Percentiles rank a stretch among this genome's conserved stretches.
phyloP scores from a whole-genome alignment of 768 basidiomycete genomes.

The Xanthoconium purpureum region DNA sequence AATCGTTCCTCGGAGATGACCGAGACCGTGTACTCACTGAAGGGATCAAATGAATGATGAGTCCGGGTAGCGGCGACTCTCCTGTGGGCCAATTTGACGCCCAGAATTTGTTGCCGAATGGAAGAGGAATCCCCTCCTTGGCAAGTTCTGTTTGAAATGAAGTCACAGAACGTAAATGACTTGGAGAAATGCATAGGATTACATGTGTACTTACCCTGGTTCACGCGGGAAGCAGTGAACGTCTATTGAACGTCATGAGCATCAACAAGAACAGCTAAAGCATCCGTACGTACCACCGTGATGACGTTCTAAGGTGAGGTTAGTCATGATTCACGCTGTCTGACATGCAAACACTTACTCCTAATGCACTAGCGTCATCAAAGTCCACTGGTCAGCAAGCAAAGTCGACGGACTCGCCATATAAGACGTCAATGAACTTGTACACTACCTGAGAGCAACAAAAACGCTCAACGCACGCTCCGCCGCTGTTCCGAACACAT shows the following conservation, averaged over 20 bases:
- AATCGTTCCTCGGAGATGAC: no score
- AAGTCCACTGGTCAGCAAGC: neutral
- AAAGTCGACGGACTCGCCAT: neutral
- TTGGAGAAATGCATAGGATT: neutral
- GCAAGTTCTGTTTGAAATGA: slow-evolving; percentile 44
- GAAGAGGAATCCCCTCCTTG: slow-evolving; percentile 60
- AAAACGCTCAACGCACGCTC: slow-evolving; percentile 56
- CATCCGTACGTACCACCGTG: slow-evolving; percentile 24
- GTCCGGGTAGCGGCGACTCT: slow-evolving; percentile 52
- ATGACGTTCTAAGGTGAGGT: slow-evolving; percentile 29
- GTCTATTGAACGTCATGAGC: slow-evolving; percentile 34
- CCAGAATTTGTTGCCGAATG: slow-evolving; percentile 58
- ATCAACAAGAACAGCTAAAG: neutral
- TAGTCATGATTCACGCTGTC: neutral
- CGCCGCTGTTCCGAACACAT: slow-evolving; percentile 53
- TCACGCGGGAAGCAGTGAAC: slow-evolving; percentile 49
- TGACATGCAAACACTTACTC: slow-evolving; percentile 19
- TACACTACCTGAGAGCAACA: slow-evolving; percentile 50
- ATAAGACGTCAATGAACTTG: neutral
- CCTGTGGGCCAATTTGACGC: slow-evolving; percentile 62
- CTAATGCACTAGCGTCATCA: slow-evolving; percentile 33
- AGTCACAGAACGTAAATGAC: no score
- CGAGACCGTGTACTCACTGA: slow-evolving; percentile 34
- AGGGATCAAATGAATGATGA: slow-evolving; percentile 54
- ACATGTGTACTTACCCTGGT: slow-evolving; percentile 39